Evolutionary conservation across 257 asterid genomes (phyloP).

Genomic region (Nicotiana sylvestris): DNA sequence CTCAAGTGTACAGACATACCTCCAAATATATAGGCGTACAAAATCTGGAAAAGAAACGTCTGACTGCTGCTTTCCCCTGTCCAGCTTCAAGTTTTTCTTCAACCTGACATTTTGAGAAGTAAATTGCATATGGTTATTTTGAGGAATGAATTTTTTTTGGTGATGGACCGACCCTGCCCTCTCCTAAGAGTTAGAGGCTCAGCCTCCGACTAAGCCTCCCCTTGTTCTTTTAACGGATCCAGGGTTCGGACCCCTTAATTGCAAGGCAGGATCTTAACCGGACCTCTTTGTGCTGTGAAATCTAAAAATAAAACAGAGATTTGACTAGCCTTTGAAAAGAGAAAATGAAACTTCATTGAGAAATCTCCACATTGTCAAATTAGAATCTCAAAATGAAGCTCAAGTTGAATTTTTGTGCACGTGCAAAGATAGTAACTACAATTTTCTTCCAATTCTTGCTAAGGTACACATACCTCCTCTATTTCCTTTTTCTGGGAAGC

Average conservation of each 20-base stretch:
- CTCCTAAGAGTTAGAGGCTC: too few species aligned
- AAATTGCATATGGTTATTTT: too few species aligned
- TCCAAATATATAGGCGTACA: constrained; percentile 82
- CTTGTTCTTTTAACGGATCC: too few species aligned
- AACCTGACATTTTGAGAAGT: constrained; percentile 29
- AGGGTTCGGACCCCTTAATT: too few species aligned
- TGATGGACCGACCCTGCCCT: too few species aligned
- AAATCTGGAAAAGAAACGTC: constrained; percentile 73
- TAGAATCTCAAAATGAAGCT: neutral
- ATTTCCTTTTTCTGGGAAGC: constrained; percentile 88
- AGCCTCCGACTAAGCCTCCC: too few species aligned
- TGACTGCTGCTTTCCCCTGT: constrained; percentile 62
- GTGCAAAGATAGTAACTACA: neutral
- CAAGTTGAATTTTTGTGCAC: too few species aligned
- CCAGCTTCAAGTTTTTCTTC: constrained; percentile 86
- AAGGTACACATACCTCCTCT: constrained; percentile 60
- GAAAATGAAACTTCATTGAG: neutral
- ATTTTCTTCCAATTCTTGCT: neutral
- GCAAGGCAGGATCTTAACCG: too few species aligned
- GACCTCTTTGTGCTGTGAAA: neutral
- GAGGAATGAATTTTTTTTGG: too few species aligned
- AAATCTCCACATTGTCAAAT: neutral
- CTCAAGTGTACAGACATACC: constrained; percentile 31
- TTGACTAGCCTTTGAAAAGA: neutral
- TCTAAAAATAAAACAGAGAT: neutral